These are phyloP conservation scores for Leersia perrieri DNA, from an alignment of 176 grass and related monocot genomes.

Conservation along the genomic window DNA sequence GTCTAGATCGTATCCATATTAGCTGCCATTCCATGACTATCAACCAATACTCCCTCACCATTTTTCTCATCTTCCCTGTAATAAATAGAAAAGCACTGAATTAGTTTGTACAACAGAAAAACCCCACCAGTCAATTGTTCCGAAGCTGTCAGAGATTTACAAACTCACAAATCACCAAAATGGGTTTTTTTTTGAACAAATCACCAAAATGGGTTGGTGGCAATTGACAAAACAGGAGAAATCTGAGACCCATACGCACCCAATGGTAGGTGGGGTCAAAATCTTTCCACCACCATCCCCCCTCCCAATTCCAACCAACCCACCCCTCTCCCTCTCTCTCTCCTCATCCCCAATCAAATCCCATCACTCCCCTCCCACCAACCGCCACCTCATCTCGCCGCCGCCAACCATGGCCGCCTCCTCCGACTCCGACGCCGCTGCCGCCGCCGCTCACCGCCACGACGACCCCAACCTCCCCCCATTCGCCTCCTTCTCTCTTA, in stretches of 20 bases:
- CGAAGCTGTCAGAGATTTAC: too few species aligned
- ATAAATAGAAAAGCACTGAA: too few species aligned
- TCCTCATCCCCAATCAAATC: neutral
- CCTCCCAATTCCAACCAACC: neutral
- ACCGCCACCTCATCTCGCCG: neutral
- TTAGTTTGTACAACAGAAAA: too few species aligned
- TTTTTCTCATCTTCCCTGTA: too few species aligned
- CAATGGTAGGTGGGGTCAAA: conserved; percentile 29
- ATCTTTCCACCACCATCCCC: conserved; percentile 1
- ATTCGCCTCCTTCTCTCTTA: conserved; percentile 59
- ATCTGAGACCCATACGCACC: neutral
- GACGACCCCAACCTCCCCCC: conserved; percentile 44
- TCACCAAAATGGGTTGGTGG: neutral
- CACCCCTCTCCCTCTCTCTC: neutral
- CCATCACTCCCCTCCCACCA: conserved; percentile 28
- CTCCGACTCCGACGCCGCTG: conserved; percentile 32
- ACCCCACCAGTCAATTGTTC: too few species aligned
- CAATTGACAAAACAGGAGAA: neutral
- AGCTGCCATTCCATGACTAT: too few species aligned
- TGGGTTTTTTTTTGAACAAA: neutral
- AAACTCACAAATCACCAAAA: neutral
- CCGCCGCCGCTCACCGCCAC: conserved; percentile 35
- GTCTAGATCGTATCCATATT: too few species aligned
- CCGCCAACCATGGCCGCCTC: conserved; percentile 30
- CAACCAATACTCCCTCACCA: too few species aligned